Evolutionary conservation across 768 basidiomycete species (phyloP).

Genomic region (Lenzites betulinus): DNA sequence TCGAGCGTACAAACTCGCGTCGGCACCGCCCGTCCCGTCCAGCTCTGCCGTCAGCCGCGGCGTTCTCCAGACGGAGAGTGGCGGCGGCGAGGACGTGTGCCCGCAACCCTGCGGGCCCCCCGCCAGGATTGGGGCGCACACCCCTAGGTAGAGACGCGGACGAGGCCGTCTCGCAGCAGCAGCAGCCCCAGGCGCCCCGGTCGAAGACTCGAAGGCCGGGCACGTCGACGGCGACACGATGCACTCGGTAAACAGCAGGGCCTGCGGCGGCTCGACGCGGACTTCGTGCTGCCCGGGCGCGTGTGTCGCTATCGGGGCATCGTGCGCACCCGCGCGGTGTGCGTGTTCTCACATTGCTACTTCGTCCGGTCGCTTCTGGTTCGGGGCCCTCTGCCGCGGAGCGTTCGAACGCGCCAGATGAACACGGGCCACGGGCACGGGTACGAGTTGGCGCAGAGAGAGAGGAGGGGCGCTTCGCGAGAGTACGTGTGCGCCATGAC

Average conservation of each 20-base stretch:
- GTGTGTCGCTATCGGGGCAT: slow-evolving; percentile 17
- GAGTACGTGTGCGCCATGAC: neutral
- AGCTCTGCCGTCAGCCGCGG: neutral
- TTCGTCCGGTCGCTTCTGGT: slow-evolving; percentile 15
- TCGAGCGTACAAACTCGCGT: neutral
- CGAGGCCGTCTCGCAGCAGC: neutral
- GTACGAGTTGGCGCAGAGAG: neutral
- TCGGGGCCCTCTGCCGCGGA: neutral
- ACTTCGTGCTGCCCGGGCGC: neutral
- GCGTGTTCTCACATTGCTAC: slow-evolving; percentile 13
- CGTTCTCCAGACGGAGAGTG: neutral
- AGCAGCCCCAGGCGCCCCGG: neutral
- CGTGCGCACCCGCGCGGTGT: neutral
- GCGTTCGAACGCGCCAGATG: slow-evolving; percentile 10
- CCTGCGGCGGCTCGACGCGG: slow-evolving; percentile 5
- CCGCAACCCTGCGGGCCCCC: neutral
- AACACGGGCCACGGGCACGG: neutral
- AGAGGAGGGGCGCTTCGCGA: neutral
- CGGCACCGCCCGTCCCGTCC: slow-evolving; percentile 1
- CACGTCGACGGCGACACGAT: neutral
- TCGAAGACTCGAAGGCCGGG: neutral
- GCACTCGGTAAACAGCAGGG: slow-evolving; percentile 4
- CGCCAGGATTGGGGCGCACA: neutral
- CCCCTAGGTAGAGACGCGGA: too few species aligned
- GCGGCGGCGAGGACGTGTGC: neutral